A percentile compares a stretch with the other conserved stretches of the same genome.
These are phyloP conservation scores for Penicillium roqueforti DNA, from an alignment of 495 filamentous ascomycete species.

Conservation along the genomic window DNA sequence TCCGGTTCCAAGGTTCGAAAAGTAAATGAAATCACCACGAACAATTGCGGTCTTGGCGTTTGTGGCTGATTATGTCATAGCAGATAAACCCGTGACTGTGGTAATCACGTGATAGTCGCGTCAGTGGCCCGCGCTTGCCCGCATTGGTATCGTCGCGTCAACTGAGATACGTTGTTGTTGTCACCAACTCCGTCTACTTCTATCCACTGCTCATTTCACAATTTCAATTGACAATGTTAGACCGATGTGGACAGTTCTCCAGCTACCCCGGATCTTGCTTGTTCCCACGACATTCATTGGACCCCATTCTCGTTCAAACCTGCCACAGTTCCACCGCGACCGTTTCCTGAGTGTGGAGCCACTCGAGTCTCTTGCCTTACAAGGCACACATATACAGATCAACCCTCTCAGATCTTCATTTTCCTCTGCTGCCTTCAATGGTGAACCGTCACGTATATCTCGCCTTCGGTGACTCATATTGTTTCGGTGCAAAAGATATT, in stretches of 20 bases:
- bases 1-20: not conserved
- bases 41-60: slow-evolving; percentile 8
- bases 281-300: slow-evolving; percentile 14
- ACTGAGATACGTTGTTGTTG: slow-evolving; percentile 14
- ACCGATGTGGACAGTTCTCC: slow-evolving; percentile 1
- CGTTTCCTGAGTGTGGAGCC: slow-evolving; percentile 19
- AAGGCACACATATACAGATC: slow-evolving; percentile 34
- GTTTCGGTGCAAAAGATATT: slow-evolving; percentile 21
- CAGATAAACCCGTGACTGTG: not conserved
- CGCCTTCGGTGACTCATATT: not conserved
- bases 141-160: not conserved
- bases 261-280: slow-evolving; percentile 13
- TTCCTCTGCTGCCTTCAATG: slow-evolving; percentile 15
- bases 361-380: slow-evolving; percentile 27
- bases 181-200: slow-evolving; percentile 18
- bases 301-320: slow-evolving; percentile 21
- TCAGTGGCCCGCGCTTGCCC: slow-evolving; percentile 18
- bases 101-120: not conserved
- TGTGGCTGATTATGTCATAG: slow-evolving; percentile 6
- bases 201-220: slow-evolving; percentile 14
- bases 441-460: slow-evolving; percentile 9
- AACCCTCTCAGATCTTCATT: slow-evolving; percentile 28
- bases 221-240: not conserved
- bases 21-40: slow-evolving; percentile 3
- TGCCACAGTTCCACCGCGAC: slow-evolving; percentile 13